Percentiles rank a stretch among this genome's conserved stretches.
These are phyloP conservation scores for Choanephora cucurbitarum DNA, from an alignment of 371 early-diverging fungal species.

Conservation along the genomic window DNA sequence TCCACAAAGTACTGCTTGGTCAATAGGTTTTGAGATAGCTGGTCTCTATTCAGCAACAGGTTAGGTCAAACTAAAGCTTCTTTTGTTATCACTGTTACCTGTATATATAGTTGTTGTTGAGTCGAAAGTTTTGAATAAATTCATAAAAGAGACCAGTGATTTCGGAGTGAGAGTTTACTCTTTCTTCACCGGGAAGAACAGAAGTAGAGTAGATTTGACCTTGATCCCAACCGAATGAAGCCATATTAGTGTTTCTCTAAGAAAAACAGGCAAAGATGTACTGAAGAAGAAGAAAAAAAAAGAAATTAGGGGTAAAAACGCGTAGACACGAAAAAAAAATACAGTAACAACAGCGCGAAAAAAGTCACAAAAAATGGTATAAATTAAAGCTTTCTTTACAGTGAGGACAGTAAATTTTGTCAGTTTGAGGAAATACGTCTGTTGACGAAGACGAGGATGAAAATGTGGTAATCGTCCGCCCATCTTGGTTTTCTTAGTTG, in stretches of 20 bases:
- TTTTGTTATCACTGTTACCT: conserved; percentile 53
- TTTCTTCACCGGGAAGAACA: conserved; percentile 64
- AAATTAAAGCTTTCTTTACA: too few relatives aligned
- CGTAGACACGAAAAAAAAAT: conserved; percentile 12
- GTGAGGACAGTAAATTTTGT: too few relatives aligned
- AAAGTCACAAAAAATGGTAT: not conserved
- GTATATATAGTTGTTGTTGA: conserved; percentile 78
- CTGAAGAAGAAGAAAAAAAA: not conserved
- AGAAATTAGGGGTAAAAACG: conserved; percentile 14
- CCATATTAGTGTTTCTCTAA: conserved; percentile 31
- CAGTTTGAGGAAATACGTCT: too few relatives aligned
- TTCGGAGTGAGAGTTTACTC: conserved; percentile 54
- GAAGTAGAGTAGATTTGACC: conserved; percentile 74
- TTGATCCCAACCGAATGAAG: conserved; percentile 80
- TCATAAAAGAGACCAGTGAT: conserved; percentile 63
- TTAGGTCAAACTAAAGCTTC: too few relatives aligned
- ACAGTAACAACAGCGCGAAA: not conserved
- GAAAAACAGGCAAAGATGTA: too few relatives aligned
- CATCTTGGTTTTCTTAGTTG: too few relatives aligned
- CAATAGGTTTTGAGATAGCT: conserved; percentile 82
- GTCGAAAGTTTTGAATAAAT: conserved; percentile 78
- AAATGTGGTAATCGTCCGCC: too few relatives aligned
- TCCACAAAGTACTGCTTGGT: conserved; percentile 77
- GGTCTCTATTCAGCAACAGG: too few relatives aligned
- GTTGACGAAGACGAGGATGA: too few relatives aligned